Percentiles rank a stretch among this genome's conserved stretches.
These are phyloP conservation scores for Camellia granthamiana DNA, from an alignment of 148 eudicot genomes.

Conservation along the genomic window DNA sequence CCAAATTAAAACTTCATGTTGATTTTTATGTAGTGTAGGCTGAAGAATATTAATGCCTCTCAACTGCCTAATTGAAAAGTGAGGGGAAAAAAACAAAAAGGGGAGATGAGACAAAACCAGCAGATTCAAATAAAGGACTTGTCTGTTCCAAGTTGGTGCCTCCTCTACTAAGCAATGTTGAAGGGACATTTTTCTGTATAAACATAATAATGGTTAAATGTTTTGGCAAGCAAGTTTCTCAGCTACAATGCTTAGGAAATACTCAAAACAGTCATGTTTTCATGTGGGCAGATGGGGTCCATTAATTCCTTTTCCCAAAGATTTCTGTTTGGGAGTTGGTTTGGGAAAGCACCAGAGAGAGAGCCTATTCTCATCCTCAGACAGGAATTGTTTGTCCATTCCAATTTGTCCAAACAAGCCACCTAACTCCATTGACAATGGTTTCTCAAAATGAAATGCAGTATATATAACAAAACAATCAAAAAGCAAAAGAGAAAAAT, in stretches of 20 bases:
- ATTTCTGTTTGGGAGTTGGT: background rate
- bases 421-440: background rate
- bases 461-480: too few species aligned
- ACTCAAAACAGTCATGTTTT: background rate
- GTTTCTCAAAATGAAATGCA: background rate
- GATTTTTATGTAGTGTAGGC: too few species aligned
- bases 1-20: too few species aligned
- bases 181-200: background rate
- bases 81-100: background rate
- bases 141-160: background rate
- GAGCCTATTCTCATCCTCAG: background rate
- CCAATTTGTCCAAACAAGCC: background rate
- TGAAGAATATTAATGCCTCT: background rate
- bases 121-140: background rate
- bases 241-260: background rate
- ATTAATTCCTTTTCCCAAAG: background rate
- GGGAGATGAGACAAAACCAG: background rate
- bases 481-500: too few species aligned
- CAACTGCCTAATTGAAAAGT: background rate
- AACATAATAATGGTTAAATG: slow-evolving; percentile 4
- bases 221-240: slow-evolving; percentile 12
- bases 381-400: background rate
- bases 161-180: slow-evolving; percentile 9
- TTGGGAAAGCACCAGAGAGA: background rate
- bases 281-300: background rate